These are phyloP conservation scores for Ogataea trehaloabstinens DNA, from an alignment of 805 yeast species.

Conservation along the genomic window DNA sequence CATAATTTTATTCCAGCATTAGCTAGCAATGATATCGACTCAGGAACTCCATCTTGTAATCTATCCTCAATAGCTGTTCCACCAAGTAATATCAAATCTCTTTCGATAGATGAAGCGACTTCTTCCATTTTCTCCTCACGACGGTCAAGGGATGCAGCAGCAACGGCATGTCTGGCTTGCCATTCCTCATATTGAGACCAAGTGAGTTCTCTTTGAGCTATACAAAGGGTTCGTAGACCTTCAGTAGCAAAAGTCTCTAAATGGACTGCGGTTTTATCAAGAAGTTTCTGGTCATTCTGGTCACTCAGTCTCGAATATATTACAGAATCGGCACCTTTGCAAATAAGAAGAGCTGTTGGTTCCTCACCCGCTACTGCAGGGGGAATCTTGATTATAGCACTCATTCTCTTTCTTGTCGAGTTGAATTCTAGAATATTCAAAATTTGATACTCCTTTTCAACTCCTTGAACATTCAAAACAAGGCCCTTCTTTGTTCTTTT, in stretches of 20 bases:
- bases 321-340: conserved; percentile 85
- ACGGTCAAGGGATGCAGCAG: conserved; percentile 56
- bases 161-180: conserved; percentile 60
- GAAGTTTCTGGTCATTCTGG: conserved; percentile 40
- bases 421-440: conserved; percentile 74
- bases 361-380: conserved; percentile 41
- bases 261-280: conserved; percentile 68
- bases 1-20: conserved; percentile 81
- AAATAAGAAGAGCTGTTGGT: conserved; percentile 62
- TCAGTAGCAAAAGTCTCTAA: conserved; percentile 78
- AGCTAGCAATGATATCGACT: conserved; percentile 64
- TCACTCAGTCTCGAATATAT: conserved; percentile 62
- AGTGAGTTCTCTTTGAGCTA: conserved; percentile 65
- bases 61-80: conserved; percentile 89
- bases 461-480: conserved; percentile 67
- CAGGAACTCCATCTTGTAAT: conserved; percentile 84
- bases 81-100: conserved; percentile 63
- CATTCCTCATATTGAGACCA: conserved; percentile 64
- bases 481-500: conserved; percentile 69
- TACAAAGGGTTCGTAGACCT: conserved; percentile 79
- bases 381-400: conserved; percentile 74
- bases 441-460: conserved; percentile 65
- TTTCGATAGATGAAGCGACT: conserved; percentile 72
- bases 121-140: conserved; percentile 74
- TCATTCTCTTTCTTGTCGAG: conserved; percentile 85